phyloP scores from a whole-genome alignment of 768 basidiomycete species.

The Tricholoma matsutake region DNA sequence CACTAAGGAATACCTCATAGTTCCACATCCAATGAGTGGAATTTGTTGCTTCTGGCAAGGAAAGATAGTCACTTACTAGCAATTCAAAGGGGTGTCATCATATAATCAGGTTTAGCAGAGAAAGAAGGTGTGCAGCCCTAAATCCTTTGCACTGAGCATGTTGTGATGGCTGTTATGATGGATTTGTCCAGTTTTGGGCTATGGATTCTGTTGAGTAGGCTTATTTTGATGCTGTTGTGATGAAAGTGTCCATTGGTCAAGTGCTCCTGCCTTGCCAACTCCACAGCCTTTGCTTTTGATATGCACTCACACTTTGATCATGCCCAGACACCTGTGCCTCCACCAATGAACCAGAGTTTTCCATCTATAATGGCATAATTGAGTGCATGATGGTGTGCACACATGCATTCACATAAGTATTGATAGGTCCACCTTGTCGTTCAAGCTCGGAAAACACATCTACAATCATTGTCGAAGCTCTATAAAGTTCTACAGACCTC shows the following conservation, averaged over 20 bases:
- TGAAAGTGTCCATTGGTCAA: neutral
- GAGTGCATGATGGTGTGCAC: conserved; percentile 4
- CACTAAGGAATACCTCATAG: no score
- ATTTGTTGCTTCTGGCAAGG: no score
- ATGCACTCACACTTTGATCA: conserved; percentile 3
- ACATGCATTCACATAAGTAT: neutral
- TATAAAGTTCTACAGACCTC: no score
- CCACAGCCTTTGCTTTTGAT: neutral
- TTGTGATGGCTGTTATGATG: neutral
- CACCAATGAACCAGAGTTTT: conserved; percentile 14
- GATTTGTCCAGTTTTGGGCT: neutral
- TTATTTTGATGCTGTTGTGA: neutral
- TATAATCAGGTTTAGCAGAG: no score
- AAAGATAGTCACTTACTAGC: neutral
- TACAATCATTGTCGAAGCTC: no score
- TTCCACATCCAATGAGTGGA: no score
- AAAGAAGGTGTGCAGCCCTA: conserved; percentile 27
- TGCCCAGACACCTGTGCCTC: neutral
- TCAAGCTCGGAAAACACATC: no score
- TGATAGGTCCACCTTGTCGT: no score
- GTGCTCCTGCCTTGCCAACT: neutral
- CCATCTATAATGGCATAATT: conserved; percentile 10
- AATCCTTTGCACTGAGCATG: conserved; percentile 27
- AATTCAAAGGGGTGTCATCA: neutral
- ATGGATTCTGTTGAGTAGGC: neutral